A percentile compares a stretch with the other conserved stretches of the same genome.
phyloP scores from a whole-genome alignment of 129 eudicot species.

The Flaveria linearis region DNA sequence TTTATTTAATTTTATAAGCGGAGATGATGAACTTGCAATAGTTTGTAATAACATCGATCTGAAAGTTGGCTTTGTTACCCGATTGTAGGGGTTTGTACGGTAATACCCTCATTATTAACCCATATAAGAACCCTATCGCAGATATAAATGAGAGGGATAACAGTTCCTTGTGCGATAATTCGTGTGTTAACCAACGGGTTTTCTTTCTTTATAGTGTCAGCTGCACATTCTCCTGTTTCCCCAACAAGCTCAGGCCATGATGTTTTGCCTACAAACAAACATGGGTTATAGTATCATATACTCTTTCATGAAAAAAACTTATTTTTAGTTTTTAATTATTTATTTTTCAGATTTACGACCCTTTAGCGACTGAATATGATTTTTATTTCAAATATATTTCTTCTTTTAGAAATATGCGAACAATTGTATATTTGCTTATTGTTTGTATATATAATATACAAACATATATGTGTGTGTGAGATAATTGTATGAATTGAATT shows the following conservation, averaged over 20 bases:
- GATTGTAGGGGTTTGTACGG: neutral
- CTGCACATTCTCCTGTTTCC: conserved; percentile 11
- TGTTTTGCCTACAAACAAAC: conserved; percentile 15
- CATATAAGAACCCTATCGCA: conserved; percentile 38
- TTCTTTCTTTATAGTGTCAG: conserved; percentile 14
- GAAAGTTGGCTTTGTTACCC: neutral
- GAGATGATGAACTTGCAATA: neutral
- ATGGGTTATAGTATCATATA: neutral
- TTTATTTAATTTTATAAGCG: neutral
- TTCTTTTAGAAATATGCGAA: too few relatives aligned
- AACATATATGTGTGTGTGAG: too few relatives aligned
- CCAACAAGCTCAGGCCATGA: conserved; percentile 29
- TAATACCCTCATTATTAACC: conserved; percentile 21
- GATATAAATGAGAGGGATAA: conserved; percentile 15
- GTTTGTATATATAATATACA: too few relatives aligned
- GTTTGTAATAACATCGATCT: neutral
- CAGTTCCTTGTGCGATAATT: conserved; percentile 27
- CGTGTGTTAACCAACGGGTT: conserved; percentile 22
- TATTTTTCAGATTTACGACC: too few relatives aligned
- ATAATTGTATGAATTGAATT: neutral
- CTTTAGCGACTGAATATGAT: too few relatives aligned
- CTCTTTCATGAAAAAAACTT: too few relatives aligned
- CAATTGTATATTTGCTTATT: too few relatives aligned
- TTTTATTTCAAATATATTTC: too few relatives aligned
- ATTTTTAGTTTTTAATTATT: too few relatives aligned